Conservation (phyloP, 108 stramenopile genomes). For the Nitzschia sp. region DNA sequence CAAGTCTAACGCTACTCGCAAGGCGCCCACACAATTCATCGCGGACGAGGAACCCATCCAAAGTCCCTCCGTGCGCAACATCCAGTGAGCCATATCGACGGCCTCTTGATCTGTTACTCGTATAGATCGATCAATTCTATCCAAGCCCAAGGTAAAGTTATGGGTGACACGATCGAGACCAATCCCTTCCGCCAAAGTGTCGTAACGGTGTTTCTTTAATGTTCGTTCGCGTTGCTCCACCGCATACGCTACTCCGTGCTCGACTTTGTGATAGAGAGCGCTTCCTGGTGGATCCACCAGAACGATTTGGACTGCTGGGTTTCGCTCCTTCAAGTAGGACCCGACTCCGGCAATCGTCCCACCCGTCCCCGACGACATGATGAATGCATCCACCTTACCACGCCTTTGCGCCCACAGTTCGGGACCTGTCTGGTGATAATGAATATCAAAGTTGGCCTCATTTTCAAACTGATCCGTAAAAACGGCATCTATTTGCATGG, state of each 20-base stretch:
- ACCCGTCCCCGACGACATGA: conserved; percentile 96
- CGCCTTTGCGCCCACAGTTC: conserved; percentile 80
- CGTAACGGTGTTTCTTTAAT: conserved; percentile 90
- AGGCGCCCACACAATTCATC: conserved; percentile 94
- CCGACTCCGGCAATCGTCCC: conserved; percentile 95
- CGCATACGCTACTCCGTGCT: conserved; percentile 91
- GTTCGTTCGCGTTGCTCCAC: conserved; percentile 80
- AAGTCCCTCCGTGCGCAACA: conserved; percentile 87
- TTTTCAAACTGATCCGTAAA: conserved; percentile 98
- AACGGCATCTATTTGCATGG: conserved; percentile 57
- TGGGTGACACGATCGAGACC: conserved; percentile 93
- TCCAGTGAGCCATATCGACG: conserved; percentile 93
- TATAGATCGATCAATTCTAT: conserved; percentile 66
- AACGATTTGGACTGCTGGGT: conserved; percentile 50
- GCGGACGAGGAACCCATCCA: conserved; percentile 95
- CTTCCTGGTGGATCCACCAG: conserved; percentile 95
- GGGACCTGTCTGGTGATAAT: conserved; percentile 85
- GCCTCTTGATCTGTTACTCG: conserved; percentile 89
- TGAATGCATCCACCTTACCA: conserved; percentile 84
- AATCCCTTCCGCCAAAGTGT: conserved; percentile 95
- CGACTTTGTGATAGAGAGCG: conserved; percentile 84
- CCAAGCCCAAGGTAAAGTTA: conserved; percentile 81
- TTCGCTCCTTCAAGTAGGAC: conserved; percentile 65
- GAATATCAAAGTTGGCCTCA: conserved; percentile 80
- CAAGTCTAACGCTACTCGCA: conserved; percentile 63